These are phyloP conservation scores for Thalia dealbata DNA, from an alignment of 176 grass and related monocot genomes.

Conservation along the genomic window DNA sequence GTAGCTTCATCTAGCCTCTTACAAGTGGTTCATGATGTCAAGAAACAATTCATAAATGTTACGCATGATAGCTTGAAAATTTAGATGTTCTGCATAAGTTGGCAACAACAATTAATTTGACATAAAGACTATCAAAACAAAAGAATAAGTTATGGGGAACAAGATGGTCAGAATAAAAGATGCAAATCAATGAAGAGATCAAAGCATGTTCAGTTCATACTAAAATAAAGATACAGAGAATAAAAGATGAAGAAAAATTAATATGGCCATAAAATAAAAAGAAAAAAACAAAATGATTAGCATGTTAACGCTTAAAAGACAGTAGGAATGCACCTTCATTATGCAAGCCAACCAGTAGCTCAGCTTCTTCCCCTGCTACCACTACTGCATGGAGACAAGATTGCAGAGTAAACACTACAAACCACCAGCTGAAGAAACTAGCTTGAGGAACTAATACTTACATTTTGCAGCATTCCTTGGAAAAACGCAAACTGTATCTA, in stretches of 20 bases:
- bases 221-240: neutral
- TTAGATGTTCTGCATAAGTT: too few relatives aligned
- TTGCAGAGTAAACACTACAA: neutral
- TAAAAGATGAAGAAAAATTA: neutral
- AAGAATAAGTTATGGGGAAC: neutral
- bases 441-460: constrained; percentile 16
- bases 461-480: constrained; percentile 92
- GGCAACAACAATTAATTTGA: too few relatives aligned
- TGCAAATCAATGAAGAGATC: neutral
- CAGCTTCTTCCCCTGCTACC: constrained; percentile 73
- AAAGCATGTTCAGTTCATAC: neutral
- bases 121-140: neutral
- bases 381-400: constrained; percentile 54
- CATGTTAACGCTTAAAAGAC: neutral
- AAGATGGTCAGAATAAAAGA: neutral
- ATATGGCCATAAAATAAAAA: neutral
- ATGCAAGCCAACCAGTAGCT: constrained; percentile 82
- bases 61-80: too few relatives aligned
- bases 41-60: too few relatives aligned
- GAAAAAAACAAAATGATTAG: neutral
- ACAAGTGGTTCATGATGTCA: neutral
- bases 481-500: constrained; percentile 72
- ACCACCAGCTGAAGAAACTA: neutral
- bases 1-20: neutral
- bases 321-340: constrained; percentile 51